Base-by-base conservation (phyloP, 805 yeast genomes). In the Cyberlindnera americana region DNA sequence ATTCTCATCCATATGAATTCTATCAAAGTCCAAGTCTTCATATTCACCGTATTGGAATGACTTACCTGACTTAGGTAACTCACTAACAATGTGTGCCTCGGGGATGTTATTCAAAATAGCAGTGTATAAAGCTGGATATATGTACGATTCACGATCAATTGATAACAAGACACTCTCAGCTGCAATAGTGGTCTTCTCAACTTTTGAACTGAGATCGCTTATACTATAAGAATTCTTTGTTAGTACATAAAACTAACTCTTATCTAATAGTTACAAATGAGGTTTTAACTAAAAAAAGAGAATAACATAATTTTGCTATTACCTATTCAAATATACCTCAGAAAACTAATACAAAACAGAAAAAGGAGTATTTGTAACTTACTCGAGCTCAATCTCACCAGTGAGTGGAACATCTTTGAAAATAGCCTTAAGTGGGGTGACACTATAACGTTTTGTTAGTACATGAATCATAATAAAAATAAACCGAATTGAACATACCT, bases 1-100 rank as follows among this genome's bases (percentile, higher is more conserved):
- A 11, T 49, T 39, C 0, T 72, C 66, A 18, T 66, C 59, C 15
- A 60, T 40, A 52, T 67, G 65, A 24, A 82, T 52, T 43, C 73
- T 60, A 50, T 90, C 97, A 54, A 89, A 75, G 54, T 90, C 85
- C 17, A 89, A 62, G 34, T 84, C 88, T 57, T 91, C 99, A 59
- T 91, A 91, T 39, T 91, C 98, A 15, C 88, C 90, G 59, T 78
- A 89, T 44, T 88, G 96, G 52, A 86, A 79, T 0, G 77, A 60
- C 45, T 69, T 75, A 0, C 44, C 44, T n/a, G n/a, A n/a, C 2
- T 46, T 45, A 14, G 34, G 26, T 5, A 29, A 19, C 2, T 25
- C 16, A 4, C 35, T 31, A 0, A 43, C 33, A 3, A 72, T 51
- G 4, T 53, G 41, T 11, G 69, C 48, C 1, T 56, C 49, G 14